Conservation (phyloP, 805 yeast genomes). For the Cyberlindnera nakhonratchasimensis region DNA sequence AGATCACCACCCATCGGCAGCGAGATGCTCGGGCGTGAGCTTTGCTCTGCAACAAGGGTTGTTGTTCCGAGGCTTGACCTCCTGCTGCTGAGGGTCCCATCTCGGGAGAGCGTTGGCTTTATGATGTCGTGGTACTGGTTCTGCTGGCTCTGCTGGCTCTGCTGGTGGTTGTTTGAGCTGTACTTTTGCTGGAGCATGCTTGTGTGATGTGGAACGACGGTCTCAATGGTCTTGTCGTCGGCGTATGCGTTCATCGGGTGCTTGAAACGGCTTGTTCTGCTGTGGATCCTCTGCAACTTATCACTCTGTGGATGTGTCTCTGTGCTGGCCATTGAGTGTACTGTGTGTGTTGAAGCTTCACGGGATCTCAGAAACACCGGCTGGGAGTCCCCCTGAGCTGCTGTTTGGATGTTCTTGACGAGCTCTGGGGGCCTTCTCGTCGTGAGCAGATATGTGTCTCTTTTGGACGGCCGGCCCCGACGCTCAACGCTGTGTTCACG, state of each 20-base stretch:
- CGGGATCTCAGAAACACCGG: constrained; percentile 13
- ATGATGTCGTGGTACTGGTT: not conserved
- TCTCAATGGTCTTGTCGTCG: constrained; percentile 17
- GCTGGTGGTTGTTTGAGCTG: not conserved
- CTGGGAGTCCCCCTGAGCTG: not conserved
- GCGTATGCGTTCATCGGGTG: constrained; percentile 24
- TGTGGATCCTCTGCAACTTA: constrained; percentile 1
- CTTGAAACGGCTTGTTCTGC: constrained; percentile 12
- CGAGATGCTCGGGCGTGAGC: constrained; percentile 8
- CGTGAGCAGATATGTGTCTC: constrained; percentile 1
- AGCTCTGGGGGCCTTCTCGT: constrained; percentile 14
- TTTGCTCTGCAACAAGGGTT: not conserved
- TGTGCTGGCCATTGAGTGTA: constrained; percentile 3
- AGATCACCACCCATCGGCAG: constrained; percentile 24
- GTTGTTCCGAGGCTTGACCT: constrained; percentile 1
- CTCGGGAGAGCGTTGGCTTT: not conserved
- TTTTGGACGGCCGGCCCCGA: constrained; percentile 11
- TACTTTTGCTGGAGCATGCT: constrained; percentile 20
- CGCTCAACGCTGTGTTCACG: constrained; percentile 3
- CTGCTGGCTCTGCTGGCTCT: not conserved
- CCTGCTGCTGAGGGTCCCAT: not conserved
- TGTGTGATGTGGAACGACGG: constrained; percentile 20
- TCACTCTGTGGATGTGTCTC: not conserved
- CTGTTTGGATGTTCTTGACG: constrained; percentile 19
- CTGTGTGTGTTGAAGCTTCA: constrained; percentile 14